Evolutionary conservation across 108 stramenopile species (phyloP).

Genomic region (Cyclotella cryptica): DNA sequence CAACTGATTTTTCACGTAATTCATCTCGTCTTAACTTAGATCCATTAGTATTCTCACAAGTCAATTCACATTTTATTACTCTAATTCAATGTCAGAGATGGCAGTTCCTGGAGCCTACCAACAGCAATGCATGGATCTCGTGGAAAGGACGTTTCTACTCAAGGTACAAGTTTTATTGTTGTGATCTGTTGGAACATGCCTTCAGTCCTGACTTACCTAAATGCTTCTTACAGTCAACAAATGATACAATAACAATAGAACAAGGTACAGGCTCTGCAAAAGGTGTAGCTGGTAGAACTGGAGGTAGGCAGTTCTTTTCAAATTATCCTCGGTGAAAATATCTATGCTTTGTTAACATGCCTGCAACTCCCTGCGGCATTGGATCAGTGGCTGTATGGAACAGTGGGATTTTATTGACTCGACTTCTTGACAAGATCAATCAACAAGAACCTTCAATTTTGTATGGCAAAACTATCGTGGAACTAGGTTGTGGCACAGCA

Average conservation of each 20-base stretch:
- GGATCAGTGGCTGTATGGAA: slow-evolving; percentile 77
- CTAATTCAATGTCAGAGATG: no score
- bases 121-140: slow-evolving; percentile 64
- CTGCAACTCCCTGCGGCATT: slow-evolving; percentile 7
- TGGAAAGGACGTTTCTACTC: slow-evolving; percentile 47
- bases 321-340: slow-evolving; percentile 1
- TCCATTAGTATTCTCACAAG: no score
- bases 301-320: slow-evolving; percentile 16
- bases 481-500: slow-evolving; percentile 68
- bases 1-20: no score
- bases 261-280: slow-evolving; percentile 38
- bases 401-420: slow-evolving; percentile 64
- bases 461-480: slow-evolving; percentile 48
- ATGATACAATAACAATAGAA: slow-evolving; percentile 31
- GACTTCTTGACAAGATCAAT: slow-evolving; percentile 54
- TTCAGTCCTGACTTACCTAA: no score
- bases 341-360: no score
- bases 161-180: slow-evolving; percentile 6
- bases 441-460: slow-evolving; percentile 26
- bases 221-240: slow-evolving; percentile 20
- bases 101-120: slow-evolving; percentile 80
- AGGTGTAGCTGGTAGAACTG: slow-evolving; percentile 33
- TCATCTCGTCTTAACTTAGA: no score
- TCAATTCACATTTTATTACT: no score
- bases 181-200: no score